These are phyloP conservation scores for Populus ilicifolia DNA, from an alignment of 345 rosid species.

Conservation along the genomic window DNA sequence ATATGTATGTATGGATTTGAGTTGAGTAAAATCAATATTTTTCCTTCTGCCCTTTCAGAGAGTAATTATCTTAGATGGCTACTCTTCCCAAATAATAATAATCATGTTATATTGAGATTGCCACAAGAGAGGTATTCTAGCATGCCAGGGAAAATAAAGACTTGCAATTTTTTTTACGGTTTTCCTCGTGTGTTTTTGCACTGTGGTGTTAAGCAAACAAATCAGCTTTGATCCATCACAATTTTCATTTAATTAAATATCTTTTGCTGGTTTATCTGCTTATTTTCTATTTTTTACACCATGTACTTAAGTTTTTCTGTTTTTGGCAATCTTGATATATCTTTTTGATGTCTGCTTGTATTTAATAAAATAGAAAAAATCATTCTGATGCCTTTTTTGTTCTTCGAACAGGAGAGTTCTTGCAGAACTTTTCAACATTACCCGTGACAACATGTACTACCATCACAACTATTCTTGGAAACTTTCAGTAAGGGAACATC, in stretches of 20 bases:
- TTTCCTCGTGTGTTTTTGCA: neutral
- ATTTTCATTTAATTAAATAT: neutral
- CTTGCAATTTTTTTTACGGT: neutral
- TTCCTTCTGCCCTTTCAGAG: neutral
- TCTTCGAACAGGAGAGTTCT: constrained; percentile 59
- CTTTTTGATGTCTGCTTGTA: neutral
- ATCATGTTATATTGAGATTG: neutral
- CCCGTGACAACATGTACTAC: constrained; percentile 69
- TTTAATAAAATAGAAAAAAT: neutral
- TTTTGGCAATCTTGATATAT: neutral
- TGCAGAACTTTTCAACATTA: constrained; percentile 49
- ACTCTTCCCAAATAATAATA: neutral
- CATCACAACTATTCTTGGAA: constrained; percentile 80
- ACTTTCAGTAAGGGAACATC: constrained; percentile 63
- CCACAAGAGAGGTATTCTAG: neutral
- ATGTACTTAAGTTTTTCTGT: neutral
- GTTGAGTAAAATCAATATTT: neutral
- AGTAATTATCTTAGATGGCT: neutral
- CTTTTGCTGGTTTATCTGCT: neutral
- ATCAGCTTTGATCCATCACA: neutral
- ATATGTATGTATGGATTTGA: neutral
- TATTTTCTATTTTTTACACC: neutral
- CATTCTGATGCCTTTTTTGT: neutral
- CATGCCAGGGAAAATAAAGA: neutral
- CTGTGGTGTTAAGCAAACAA: neutral